A percentile compares a stretch with the other conserved stretches of the same genome.
Conservation (phyloP, 179 eudicot genomes). For the Corrigiola litoralis region DNA sequence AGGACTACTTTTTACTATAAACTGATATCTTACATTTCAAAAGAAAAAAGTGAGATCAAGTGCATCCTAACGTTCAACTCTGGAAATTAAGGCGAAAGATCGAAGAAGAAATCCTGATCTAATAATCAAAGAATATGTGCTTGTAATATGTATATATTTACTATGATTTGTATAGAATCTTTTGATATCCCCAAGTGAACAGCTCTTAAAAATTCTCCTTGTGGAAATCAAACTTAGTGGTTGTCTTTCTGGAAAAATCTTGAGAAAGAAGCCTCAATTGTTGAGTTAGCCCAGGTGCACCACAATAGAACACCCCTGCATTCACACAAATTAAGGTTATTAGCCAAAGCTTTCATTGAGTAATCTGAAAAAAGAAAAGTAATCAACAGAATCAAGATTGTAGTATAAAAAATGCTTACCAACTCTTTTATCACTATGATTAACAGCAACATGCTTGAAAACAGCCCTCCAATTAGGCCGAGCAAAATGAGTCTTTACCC, state of each 20-base stretch:
- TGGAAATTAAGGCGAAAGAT: too few relatives aligned
- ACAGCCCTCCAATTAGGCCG: slow-evolving; percentile 58
- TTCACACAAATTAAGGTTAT: neutral
- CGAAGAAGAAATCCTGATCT: slow-evolving; percentile 11
- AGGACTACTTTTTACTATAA: too few relatives aligned
- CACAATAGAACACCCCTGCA: slow-evolving; percentile 56
- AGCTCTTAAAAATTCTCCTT: slow-evolving; percentile 39
- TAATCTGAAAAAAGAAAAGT: neutral
- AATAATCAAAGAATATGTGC: neutral
- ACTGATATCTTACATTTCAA: too few relatives aligned
- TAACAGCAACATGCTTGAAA: slow-evolving; percentile 51
- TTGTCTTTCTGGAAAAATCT: slow-evolving; percentile 44
- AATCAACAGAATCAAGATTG: too few relatives aligned
- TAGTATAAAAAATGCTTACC: slow-evolving; percentile 32
- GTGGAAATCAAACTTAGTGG: slow-evolving; percentile 53
- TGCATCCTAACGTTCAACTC: neutral
- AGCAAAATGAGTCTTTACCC: slow-evolving; percentile 52
- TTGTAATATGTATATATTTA: slow-evolving; percentile 7
- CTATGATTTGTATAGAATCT: slow-evolving; percentile 10
- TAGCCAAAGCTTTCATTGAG: neutral
- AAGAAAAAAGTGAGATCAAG: neutral
- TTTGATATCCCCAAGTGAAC: neutral
- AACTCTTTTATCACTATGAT: slow-evolving; percentile 40
- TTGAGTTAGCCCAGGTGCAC: slow-evolving; percentile 38
- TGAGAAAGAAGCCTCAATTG: slow-evolving; percentile 31